Conservation (phyloP, 2,329 filamentous ascomycete genomes). For the Exophiala mesophila region DNA sequence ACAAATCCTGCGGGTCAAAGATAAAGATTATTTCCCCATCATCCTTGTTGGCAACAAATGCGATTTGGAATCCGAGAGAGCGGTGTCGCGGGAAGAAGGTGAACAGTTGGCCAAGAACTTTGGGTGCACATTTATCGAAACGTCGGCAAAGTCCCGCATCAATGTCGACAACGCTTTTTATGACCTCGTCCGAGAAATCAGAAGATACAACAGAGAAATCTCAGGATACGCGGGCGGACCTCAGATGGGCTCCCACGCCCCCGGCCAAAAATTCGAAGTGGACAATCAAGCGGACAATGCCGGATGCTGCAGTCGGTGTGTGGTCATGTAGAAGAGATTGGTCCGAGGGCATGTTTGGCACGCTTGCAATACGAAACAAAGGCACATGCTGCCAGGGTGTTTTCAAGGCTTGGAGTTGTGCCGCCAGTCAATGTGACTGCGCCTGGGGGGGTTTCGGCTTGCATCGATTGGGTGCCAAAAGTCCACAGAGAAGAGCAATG, state of each 20-base stretch:
- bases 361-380: not conserved
- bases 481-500: slow-evolving; percentile 14
- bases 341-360: not conserved
- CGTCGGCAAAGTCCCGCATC: slow-evolving; percentile 94
- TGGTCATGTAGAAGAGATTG: slow-evolving; percentile 63
- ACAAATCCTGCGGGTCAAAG: slow-evolving; percentile 96
- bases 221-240: slow-evolving; percentile 63
- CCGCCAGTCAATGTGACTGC: slow-evolving; percentile 9
- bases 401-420: slow-evolving; percentile 17
- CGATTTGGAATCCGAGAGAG: slow-evolving; percentile 88
- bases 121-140: slow-evolving; percentile 98
- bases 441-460: slow-evolving; percentile 14
- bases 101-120: slow-evolving; percentile 80
- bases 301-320: slow-evolving; percentile 81
- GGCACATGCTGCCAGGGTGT: slow-evolving; percentile 4
- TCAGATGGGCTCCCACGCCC: slow-evolving; percentile 61
- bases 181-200: slow-evolving; percentile 95
- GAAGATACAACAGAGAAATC: slow-evolving; percentile 98
- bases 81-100: slow-evolving; percentile 90
- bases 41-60: slow-evolving; percentile 99
- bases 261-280: slow-evolving; percentile 59
- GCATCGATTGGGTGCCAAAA: slow-evolving; percentile 17
- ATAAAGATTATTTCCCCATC: slow-evolving; percentile 99
- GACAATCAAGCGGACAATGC: slow-evolving; percentile 51
- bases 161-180: slow-evolving; percentile 99